Evolutionary conservation across 129 eudicot species (phyloP).

Genomic region (Flaveria linearis): DNA sequence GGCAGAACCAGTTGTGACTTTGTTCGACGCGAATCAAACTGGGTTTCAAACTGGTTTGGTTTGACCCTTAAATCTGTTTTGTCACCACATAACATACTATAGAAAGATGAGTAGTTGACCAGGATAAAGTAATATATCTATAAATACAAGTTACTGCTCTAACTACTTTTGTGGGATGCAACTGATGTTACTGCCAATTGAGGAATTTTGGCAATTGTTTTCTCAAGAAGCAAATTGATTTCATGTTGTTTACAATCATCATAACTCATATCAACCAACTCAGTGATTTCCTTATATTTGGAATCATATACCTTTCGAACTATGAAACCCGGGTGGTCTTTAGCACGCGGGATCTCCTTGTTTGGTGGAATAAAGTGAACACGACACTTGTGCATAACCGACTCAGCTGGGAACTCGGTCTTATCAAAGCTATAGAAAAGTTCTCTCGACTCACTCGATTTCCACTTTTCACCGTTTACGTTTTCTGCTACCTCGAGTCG

Average conservation of each 20-base stretch:
- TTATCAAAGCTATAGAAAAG: constrained; percentile 86
- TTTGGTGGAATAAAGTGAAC: constrained; percentile 75
- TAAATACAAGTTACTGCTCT: neutral
- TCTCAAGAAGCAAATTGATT: constrained; percentile 68
- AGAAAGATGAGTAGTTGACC: too few species aligned
- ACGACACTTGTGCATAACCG: constrained; percentile 90
- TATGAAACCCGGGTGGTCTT: constrained; percentile 80
- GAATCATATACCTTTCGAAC: constrained; percentile 81
- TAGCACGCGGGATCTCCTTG: constrained; percentile 68
- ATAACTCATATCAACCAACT: constrained; percentile 66
- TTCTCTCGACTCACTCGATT: constrained; percentile 62
- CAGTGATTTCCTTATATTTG: constrained; percentile 53
- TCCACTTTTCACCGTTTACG: constrained; percentile 70
- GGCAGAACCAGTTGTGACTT: too few species aligned
- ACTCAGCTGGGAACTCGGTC: constrained; percentile 78
- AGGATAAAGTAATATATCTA: too few species aligned
- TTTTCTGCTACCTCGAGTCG: constrained; percentile 78
- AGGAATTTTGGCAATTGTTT: constrained; percentile 44
- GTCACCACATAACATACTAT: too few species aligned
- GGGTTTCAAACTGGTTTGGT: too few species aligned
- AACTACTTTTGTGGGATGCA: neutral
- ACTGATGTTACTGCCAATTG: neutral
- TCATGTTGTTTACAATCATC: constrained; percentile 68
- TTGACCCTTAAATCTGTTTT: too few species aligned
- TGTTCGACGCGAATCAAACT: too few species aligned